These are phyloP conservation scores for Rhododendron williamsianum DNA, from an alignment of 148 eudicot species.

Conservation along the genomic window DNA sequence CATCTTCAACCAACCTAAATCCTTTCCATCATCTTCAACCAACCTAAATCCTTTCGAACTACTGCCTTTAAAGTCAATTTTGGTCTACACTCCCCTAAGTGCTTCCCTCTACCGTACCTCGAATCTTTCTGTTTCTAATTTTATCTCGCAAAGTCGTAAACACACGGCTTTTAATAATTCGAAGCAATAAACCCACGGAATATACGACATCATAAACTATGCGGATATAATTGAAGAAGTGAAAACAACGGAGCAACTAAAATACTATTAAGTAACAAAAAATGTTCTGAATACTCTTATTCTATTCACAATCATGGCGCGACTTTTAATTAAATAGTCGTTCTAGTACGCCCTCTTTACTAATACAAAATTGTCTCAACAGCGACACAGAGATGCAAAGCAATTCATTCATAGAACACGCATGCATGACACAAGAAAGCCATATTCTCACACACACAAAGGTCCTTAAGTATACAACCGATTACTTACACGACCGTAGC, in stretches of 20 bases:
- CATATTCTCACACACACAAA: background rate
- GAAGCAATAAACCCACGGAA: background rate
- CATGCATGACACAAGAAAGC: background rate
- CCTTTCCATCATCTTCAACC: background rate
- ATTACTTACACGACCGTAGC: slow-evolving; percentile 64
- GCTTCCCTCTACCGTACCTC: background rate
- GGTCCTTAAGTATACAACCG: background rate
- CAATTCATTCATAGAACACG: background rate
- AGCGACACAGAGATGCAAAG: background rate
- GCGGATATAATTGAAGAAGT: background rate
- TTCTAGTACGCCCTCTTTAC: background rate
- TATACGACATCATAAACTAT: background rate
- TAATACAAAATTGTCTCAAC: background rate
- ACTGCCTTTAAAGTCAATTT: background rate
- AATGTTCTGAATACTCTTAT: background rate
- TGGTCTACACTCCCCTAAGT: background rate
- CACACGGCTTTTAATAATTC: background rate
- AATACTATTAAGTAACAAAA: background rate
- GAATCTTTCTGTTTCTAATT: background rate
- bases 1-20: background rate
- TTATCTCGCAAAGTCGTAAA: background rate
- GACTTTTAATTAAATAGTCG: slow-evolving; percentile 6
- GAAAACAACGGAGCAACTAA: background rate
- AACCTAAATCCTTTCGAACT: background rate
- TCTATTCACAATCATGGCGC: background rate